Base-by-base conservation (phyloP, 2,329 filamentous ascomycete species). In the Colletotrichum sp. region DNA sequence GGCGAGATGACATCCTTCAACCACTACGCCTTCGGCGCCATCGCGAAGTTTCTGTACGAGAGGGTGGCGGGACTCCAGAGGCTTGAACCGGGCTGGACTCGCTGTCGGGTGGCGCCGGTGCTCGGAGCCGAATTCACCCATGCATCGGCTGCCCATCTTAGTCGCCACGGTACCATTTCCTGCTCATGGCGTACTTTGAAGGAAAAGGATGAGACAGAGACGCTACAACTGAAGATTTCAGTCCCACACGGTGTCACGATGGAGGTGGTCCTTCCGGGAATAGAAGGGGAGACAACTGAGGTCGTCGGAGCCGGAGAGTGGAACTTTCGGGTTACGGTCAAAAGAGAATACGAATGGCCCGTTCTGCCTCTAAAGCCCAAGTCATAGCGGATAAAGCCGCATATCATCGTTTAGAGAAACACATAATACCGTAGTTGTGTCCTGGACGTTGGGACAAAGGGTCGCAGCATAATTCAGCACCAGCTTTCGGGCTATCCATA, bases 1-100 rank as follows among this genome's bases (percentile, higher is more conserved):
- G 83, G 85, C 0, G 78, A 83, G 34, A 87, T 87, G 85, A 87
- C 85, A 0, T 84, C 82, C 12, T 85, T 86, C 55, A 86, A 87
- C 60, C 84, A 87, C 72, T 86, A 87, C 57, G 84, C 85, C 0
- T 83, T 86, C 18, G 85, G 85, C 0, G 82, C 83, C 6, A 82
- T 87, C 3, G 83, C 81, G 6, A 81, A 83, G 12, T 87, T 85
- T 75, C 80, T 87, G 36, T 82, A 85, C 32, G 77, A 80, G 18
- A 36, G 77, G 3, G 55, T 82, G 7, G 80, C 80, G 0, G 81
- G 81, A 1, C 13, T 82, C 1, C 77, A 79, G 7, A 72, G 72
- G 5, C 4, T 80, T 7, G 78, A 78, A 1, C 70, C 79, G 1
- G 81, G 81, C 0, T 83, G 80, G 81, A 81, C 26, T 26, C 52